Conservation (phyloP, 805 yeast genomes). For the Brettanomyces anomalus region DNA sequence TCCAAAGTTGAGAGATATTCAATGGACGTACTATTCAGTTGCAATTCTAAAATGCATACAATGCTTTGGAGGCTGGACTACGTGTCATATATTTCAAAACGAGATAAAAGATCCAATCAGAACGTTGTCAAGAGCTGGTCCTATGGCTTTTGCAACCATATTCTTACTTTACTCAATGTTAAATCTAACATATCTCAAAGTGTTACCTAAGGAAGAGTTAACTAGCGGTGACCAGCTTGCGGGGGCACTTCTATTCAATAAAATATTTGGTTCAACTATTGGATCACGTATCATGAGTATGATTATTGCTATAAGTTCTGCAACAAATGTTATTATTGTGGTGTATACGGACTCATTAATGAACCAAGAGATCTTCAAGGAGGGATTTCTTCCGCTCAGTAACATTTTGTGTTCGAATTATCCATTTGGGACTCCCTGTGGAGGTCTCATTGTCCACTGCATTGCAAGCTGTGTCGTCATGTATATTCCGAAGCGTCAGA, state of each 20-base stretch:
- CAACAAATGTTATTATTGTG: conserved; percentile 48
- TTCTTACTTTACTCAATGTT: conserved; percentile 37
- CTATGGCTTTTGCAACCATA: conserved; percentile 34
- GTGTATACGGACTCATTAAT: conserved; percentile 43
- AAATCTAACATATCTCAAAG: conserved; percentile 42
- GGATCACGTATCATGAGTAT: conserved; percentile 40
- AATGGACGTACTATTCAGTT: conserved; percentile 32
- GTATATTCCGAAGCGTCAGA: conserved; percentile 10
- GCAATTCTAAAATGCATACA: conserved; percentile 45
- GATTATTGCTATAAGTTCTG: conserved; percentile 44
- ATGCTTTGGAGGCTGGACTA: conserved; percentile 47
- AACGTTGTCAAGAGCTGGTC: conserved; percentile 47
- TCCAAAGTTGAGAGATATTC: conserved; percentile 25
- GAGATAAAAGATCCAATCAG: conserved; percentile 44
- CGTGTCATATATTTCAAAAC: conserved; percentile 44
- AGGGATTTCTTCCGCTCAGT: conserved; percentile 45
- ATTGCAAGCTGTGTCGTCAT: conserved; percentile 14
- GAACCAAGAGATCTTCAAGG: conserved; percentile 49
- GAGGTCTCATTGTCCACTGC: conserved; percentile 18
- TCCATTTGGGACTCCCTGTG: conserved; percentile 45
- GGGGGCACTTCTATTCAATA: conserved; percentile 44
- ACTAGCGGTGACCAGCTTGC: conserved; percentile 37
- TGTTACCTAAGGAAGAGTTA: conserved; percentile 40
- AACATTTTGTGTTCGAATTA: conserved; percentile 42
- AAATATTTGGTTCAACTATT: conserved; percentile 38